A percentile compares a stretch with the other conserved stretches of the same genome.
Evolutionary conservation across 2,329 filamentous ascomycete species (phyloP).

Genomic region (Coniella vitis): DNA sequence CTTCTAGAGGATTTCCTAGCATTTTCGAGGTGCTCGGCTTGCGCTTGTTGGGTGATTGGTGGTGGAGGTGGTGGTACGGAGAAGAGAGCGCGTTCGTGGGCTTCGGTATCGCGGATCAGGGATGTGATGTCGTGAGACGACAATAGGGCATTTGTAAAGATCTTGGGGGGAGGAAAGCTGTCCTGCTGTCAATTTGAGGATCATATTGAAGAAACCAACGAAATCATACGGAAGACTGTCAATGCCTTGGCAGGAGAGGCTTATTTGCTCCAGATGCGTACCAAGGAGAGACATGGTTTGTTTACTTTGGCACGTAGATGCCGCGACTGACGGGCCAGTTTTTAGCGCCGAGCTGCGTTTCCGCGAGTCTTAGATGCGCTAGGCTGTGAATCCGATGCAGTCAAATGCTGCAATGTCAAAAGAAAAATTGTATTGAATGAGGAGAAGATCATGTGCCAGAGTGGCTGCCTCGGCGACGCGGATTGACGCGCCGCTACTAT

Average conservation of each 20-base stretch:
- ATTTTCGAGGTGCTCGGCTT: slow-evolving; percentile 33
- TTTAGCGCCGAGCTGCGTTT: neutral
- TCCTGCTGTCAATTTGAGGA: neutral
- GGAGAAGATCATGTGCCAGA: too few relatives aligned
- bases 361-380: neutral
- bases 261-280: slow-evolving; percentile 70
- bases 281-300: slow-evolving; percentile 60
- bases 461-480: too few relatives aligned
- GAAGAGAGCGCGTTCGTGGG: slow-evolving; percentile 91
- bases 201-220: neutral
- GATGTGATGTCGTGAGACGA: slow-evolving; percentile 86
- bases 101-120: slow-evolving; percentile 89
- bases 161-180: slow-evolving; percentile 84
- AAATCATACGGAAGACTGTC: slow-evolving; percentile 58
- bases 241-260: slow-evolving; percentile 69
- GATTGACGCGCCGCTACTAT: too few relatives aligned
- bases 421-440: too few relatives aligned
- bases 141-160: slow-evolving; percentile 90
- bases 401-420: too few relatives aligned
- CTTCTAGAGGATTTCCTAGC: slow-evolving; percentile 35
- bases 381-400: too few relatives aligned
- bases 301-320: slow-evolving; percentile 1
- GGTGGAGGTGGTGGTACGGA: slow-evolving; percentile 70
- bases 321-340: neutral
- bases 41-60: slow-evolving; percentile 32